phyloP scores from a whole-genome alignment of 768 basidiomycete species.

The Brasilioporus rufonigricans region DNA sequence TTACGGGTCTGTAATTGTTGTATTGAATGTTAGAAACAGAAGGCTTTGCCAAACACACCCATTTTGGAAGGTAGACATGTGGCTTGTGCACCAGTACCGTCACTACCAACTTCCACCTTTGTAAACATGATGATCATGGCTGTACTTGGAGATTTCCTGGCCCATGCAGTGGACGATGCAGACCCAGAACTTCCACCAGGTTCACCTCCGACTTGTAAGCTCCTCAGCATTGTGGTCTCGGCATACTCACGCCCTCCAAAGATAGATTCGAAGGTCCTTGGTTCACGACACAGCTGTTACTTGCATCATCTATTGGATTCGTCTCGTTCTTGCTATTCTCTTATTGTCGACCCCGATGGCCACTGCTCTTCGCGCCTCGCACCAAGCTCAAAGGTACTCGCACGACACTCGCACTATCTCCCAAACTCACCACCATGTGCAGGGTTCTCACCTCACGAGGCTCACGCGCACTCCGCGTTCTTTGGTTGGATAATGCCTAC shows the following conservation, averaged over 20 bases:
- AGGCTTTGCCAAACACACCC: slow-evolving; percentile 20
- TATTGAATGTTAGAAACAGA: background rate
- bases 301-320: slow-evolving; percentile 77
- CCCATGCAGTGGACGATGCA: slow-evolving; percentile 28
- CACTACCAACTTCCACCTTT: background rate
- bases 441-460: slow-evolving; percentile 95
- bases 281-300: slow-evolving; percentile 86
- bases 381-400: slow-evolving; percentile 89
- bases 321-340: slow-evolving; percentile 85
- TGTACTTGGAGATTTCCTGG: slow-evolving; percentile 12
- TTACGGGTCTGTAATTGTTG: background rate
- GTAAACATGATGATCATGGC: slow-evolving; percentile 15
- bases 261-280: slow-evolving; percentile 90
- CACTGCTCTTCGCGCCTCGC: slow-evolving; percentile 85
- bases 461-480: slow-evolving; percentile 80
- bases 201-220: slow-evolving; percentile 61
- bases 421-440: slow-evolving; percentile 4
- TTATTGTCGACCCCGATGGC: slow-evolving; percentile 84
- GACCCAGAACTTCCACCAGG: slow-evolving; percentile 55
- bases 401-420: background rate
- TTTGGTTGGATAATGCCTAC: slow-evolving; percentile 98
- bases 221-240: background rate
- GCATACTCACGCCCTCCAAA: slow-evolving; percentile 27
- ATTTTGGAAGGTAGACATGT: slow-evolving; percentile 16
- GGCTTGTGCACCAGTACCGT: background rate